Percentiles rank a stretch among this genome's conserved stretches.
These are phyloP conservation scores for Solanum hybrid DNA, from an alignment of 305 asterid genomes.

Conservation along the genomic window DNA sequence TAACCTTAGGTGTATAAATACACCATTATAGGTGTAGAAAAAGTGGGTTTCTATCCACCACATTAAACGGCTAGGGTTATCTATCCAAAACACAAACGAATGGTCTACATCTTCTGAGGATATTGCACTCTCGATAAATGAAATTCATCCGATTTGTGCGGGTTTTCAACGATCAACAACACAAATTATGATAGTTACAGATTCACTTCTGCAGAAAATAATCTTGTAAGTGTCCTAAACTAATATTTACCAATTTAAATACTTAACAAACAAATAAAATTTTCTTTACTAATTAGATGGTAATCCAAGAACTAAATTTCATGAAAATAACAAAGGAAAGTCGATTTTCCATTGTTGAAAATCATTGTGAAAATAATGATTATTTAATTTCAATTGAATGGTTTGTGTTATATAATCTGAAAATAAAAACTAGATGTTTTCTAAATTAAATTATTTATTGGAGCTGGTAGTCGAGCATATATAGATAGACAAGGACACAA, in stretches of 20 bases:
- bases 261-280: too few species aligned
- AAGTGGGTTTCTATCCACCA: not conserved
- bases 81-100: not conserved
- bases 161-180: not conserved
- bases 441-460: not conserved
- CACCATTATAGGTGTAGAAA: not conserved
- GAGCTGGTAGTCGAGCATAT: not conserved
- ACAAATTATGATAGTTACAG: not conserved
- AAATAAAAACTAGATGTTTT: too few species aligned
- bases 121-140: too few species aligned
- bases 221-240: not conserved
- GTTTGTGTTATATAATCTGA: not conserved
- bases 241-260: not conserved
- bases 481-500: not conserved
- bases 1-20: not conserved
- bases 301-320: not conserved
- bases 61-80: not conserved
- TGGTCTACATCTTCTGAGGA: not conserved
- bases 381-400: not conserved
- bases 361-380: too few species aligned
- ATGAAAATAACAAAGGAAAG: not conserved
- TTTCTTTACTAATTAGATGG: not conserved
- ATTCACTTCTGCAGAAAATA: not conserved
- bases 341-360: not conserved
- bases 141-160: not conserved